Base-by-base conservation (phyloP, 2,329 filamentous ascomycete species). In the Beauveria caledonica region DNA sequence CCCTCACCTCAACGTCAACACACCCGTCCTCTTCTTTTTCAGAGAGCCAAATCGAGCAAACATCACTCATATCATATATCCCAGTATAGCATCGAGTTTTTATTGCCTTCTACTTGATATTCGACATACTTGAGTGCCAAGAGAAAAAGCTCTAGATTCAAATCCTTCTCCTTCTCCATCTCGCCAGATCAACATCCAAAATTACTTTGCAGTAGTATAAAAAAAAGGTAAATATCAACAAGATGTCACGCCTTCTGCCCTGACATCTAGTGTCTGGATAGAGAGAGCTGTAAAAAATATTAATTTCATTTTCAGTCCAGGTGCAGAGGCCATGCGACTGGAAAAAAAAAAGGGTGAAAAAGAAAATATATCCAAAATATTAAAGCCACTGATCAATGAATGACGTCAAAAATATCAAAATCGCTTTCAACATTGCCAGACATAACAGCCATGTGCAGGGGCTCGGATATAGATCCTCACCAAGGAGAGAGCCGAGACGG, bases 381-480 rank as follows among this genome's bases (percentile, higher is more conserved):
- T 33, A 42, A 36, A 45, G 27, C 54, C 54, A 27, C 54, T 57
- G 27, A 25, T 46, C 13, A 33, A 23, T 46, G 19, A 46, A 23
- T 48, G 54, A 57, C 54, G 55, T 58, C 29, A 29, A 49, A 58
- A 40, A 50, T 42, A 42, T 58, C 45, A 46, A 58, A 58, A 58
- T 58, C 44, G 55, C 55, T 58, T 54, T 48, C 48, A 36, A 46
- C 39, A 60, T 52, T 59, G 56, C 17, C 27, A 60, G 49, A 46
- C 39, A 33, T 45, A 40, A 25, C 39, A 53, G n/a, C 19, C 49
- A 46, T 53, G 13, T 42, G 23, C 58, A 51, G 33, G 15, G 46
- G 57, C 58, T 52, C 58, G 50, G 58, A 60, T 53, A 8, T 39
- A 46, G 40, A 60, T 60, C 42, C 58, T 60, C 40, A 60, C 58